A percentile compares a stretch with the other conserved stretches of the same genome.
Conservation (phyloP, 768 basidiomycete species). For the Dentipellis fragilis region DNA sequence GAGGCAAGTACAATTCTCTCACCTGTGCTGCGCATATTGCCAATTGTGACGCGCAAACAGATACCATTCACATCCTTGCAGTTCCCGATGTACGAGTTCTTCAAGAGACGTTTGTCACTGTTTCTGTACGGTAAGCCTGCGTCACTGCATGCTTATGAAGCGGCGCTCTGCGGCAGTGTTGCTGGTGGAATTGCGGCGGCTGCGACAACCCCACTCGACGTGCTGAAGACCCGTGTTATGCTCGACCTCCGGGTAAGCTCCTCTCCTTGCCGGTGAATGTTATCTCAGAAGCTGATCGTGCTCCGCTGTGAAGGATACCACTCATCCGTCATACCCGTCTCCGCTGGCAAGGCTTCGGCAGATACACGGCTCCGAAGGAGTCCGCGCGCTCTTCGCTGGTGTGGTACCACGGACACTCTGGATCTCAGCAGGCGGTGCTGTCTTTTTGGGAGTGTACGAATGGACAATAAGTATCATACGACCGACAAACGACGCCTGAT, state of each 20-base stretch:
- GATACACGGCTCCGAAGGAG: slow-evolving; percentile 69
- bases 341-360: slow-evolving; percentile 43
- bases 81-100: slow-evolving; percentile 87
- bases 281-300: too few relatives aligned
- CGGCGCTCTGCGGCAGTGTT: slow-evolving; percentile 82
- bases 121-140: slow-evolving; percentile 38
- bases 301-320: slow-evolving; percentile 30
- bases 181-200: slow-evolving; percentile 89
- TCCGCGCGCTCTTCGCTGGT: slow-evolving; percentile 72
- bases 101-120: slow-evolving; percentile 61
- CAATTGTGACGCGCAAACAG: slow-evolving; percentile 27
- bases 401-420: slow-evolving; percentile 87
- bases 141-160: slow-evolving; percentile 54
- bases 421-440: slow-evolving; percentile 94
- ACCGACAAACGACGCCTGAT: background rate
- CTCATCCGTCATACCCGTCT: slow-evolving; percentile 41
- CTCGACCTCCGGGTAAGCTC: slow-evolving; percentile 68
- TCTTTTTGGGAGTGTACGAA: slow-evolving; percentile 97
- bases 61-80: slow-evolving; percentile 95
- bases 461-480: slow-evolving; percentile 26
- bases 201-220: slow-evolving; percentile 89
- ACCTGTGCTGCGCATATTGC: background rate
- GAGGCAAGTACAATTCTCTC: slow-evolving; percentile 30
- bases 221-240: slow-evolving; percentile 96
- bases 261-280: background rate